Evolutionary conservation across 2,329 filamentous ascomycete species (phyloP).

Genomic region (Phyllachora maydis): DNA sequence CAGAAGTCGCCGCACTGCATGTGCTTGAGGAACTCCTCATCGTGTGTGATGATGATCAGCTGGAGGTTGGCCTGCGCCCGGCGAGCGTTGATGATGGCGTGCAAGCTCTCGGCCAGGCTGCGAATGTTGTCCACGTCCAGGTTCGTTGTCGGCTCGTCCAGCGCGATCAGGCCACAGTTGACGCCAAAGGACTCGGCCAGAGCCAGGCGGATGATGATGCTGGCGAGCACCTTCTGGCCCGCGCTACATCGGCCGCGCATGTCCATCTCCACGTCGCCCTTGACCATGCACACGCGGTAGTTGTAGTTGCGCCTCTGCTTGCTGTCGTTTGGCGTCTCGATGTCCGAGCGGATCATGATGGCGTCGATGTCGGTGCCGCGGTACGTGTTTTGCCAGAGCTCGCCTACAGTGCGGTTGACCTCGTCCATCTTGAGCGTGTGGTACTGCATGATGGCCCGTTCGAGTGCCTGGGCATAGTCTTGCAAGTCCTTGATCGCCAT

Average conservation of each 20-base stretch:
- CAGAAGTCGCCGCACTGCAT: constrained; percentile 92
- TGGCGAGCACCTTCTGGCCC: constrained; percentile 88
- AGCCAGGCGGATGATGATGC: constrained; percentile 91
- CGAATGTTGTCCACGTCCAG: constrained; percentile 90
- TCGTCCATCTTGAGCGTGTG: constrained; percentile 96
- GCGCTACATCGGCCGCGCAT: constrained; percentile 97
- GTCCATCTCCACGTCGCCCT: constrained; percentile 94
- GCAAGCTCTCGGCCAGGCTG: constrained; percentile 64
- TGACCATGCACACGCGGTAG: constrained; percentile 95
- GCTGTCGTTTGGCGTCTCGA: constrained; percentile 52
- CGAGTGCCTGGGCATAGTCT: constrained; percentile 64
- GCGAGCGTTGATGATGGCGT: constrained; percentile 69
- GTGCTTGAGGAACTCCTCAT: constrained; percentile 81
- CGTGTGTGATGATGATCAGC: constrained; percentile 95
- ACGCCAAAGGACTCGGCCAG: constrained; percentile 91
- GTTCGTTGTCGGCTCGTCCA: constrained; percentile 96
- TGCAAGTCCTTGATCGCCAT: constrained; percentile 80
- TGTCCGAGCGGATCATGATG: constrained; percentile 84
- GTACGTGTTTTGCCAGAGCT: constrained; percentile 95
- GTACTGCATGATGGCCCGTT: constrained; percentile 95
- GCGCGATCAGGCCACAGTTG: constrained; percentile 87
- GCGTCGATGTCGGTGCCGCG: constrained; percentile 94
- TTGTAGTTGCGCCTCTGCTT: constrained; percentile 72
- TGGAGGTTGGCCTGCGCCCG: constrained; percentile 88
- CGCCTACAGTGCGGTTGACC: constrained; percentile 83